Evolutionary conservation across 2,329 filamentous ascomycete genomes (phyloP), one percentile per base, ranked within the genome.

Genomic region (Arthrobotrys conoides): DNA sequence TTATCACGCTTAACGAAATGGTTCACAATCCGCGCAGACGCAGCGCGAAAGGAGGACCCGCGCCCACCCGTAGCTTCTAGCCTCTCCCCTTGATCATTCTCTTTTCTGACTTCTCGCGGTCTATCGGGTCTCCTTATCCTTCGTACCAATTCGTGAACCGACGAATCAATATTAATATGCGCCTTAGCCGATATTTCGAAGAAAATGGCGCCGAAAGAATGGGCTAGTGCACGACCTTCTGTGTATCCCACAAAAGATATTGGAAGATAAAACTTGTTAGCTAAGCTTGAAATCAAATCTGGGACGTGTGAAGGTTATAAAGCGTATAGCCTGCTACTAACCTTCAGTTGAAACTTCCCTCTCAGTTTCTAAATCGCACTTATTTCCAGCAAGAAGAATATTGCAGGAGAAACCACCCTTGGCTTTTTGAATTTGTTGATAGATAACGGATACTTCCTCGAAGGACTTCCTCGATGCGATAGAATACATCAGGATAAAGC

Each of bases 361-460:
- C 86, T 98, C 95, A 82, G 88, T 88, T 84, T 97, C 95, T 84
- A 98, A 87, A 93, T 99, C 96, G 86, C 94, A 97, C 89, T 99
- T 98, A 90, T 99, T 99, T 82, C 94, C 96, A 48, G 98, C 95
- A 61, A 99, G 92, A 72, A 98, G 97, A 88, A 99, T 97, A 82
- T 96, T 96, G 88, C 86, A 98, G 95, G 90, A 97, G 97, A 87
- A 14, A 14, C 12, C 38, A 41, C 98, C 96, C 89, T 98, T 99
- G 83, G 98, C 95, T 82, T 95, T 88, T 82, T 98, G 88, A 84
- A 99, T 99, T 86, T 98, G 95, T 88, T 98, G 94, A 86, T 98
- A 94, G 86, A 98, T 97, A 57, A 93, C 97, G 86, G 94, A 92
- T 85, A 99, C 97, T 87, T 98, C 96, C 85, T 98, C 94, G 84